These are phyloP conservation scores for Hydrangea macrophylla DNA, from an alignment of 148 eudicot species.

Conservation along the genomic window DNA sequence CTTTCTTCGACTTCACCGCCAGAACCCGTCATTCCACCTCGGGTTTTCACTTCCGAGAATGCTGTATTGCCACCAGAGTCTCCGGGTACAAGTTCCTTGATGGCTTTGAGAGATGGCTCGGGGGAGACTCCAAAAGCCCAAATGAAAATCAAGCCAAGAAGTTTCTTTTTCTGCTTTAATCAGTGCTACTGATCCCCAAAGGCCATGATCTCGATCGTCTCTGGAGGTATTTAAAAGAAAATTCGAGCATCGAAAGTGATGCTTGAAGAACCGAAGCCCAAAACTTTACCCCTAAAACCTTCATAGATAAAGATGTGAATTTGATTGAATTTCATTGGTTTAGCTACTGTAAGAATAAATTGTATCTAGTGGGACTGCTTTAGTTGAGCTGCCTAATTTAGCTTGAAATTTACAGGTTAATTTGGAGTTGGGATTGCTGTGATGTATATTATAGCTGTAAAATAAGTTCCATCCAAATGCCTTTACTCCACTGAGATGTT, in stretches of 20 bases:
- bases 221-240: neutral
- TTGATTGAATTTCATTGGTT: neutral
- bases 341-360: neutral
- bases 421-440: constrained; percentile 31
- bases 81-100: constrained; percentile 83
- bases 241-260: neutral
- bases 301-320: neutral
- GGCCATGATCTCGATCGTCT: neutral
- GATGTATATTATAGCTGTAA: constrained; percentile 30
- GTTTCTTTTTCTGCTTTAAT: constrained; percentile 69
- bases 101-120: constrained; percentile 53
- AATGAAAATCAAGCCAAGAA: constrained; percentile 45
- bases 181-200: constrained; percentile 36
- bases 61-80: constrained; percentile 80
- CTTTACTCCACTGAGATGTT: constrained; percentile 18
- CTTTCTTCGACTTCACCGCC: constrained; percentile 53
- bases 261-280: neutral
- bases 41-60: constrained; percentile 61
- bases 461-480: constrained; percentile 39
- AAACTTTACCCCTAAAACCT: neutral
- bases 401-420: neutral
- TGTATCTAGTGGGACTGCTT: neutral
- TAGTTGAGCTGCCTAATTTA: constrained; percentile 2
- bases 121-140: constrained; percentile 55
- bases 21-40: constrained; percentile 56